Evolutionary conservation across 2,329 filamentous ascomycete genomes (phyloP).

Genomic region (Domatiomyces catenatus): DNA sequence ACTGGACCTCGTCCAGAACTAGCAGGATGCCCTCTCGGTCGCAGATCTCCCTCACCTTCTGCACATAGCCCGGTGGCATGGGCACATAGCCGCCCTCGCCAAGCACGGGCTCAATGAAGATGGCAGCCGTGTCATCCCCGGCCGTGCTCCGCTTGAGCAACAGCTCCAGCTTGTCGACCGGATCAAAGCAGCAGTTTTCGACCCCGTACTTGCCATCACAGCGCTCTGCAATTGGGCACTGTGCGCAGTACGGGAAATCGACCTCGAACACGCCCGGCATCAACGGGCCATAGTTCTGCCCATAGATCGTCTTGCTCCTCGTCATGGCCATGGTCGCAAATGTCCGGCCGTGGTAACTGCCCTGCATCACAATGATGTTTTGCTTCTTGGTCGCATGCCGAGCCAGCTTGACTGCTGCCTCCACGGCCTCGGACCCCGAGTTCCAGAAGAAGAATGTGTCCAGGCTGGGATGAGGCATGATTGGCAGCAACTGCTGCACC

Average conservation of each 20-base stretch:
- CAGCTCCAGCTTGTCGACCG: conserved; percentile 22
- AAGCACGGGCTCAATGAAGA: conserved; percentile 24
- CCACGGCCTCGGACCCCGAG: conserved; percentile 23
- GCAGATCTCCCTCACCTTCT: conserved; percentile 27
- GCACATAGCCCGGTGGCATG: conserved; percentile 20
- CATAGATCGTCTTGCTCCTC: conserved; percentile 24
- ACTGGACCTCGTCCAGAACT: conserved; percentile 31
- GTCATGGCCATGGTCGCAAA: conserved; percentile 25
- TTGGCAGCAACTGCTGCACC: conserved; percentile 20
- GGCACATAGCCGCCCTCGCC: conserved; percentile 26
- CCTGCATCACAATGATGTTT: conserved; percentile 26
- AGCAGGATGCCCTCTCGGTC: conserved; percentile 31
- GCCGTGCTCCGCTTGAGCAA: conserved; percentile 24
- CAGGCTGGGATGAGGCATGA: conserved; percentile 24
- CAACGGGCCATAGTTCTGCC: conserved; percentile 22
- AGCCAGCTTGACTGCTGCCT: conserved; percentile 25
- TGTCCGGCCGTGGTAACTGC: conserved; percentile 25
- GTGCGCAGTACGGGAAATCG: conserved; percentile 26
- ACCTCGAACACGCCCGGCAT: conserved; percentile 26
- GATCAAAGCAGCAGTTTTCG: conserved; percentile 27
- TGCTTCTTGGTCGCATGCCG: conserved; percentile 24
- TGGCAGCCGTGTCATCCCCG: conserved; percentile 23
- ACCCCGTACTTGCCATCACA: conserved; percentile 20
- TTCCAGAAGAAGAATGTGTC: conserved; percentile 29
- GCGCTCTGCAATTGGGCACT: conserved; percentile 21